phyloP scores from a whole-genome alignment of 1,139 yeast species.

The Sugiyamaella grinbergsii region DNA sequence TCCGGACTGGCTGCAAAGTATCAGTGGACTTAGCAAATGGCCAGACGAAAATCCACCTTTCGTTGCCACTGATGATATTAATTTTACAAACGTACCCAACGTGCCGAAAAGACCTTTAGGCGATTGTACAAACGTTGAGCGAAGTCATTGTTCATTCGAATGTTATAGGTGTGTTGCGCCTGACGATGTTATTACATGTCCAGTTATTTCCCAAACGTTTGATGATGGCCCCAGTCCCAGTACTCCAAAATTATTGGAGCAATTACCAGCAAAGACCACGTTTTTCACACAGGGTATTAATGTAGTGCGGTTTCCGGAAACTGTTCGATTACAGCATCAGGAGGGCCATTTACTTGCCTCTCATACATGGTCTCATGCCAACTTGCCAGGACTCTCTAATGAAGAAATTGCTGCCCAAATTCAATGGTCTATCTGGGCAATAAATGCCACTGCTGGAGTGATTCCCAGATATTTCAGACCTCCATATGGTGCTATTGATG shows the following conservation, averaged over 20 bases:
- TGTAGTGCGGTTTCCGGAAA: conserved; percentile 72
- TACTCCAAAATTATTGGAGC: conserved; percentile 60
- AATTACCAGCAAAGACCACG: conserved; percentile 60
- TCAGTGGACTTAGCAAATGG: conserved; percentile 77
- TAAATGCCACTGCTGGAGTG: conserved; percentile 90
- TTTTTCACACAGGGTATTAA: conserved; percentile 86
- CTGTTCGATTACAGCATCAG: conserved; percentile 57
- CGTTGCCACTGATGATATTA: conserved; percentile 72
- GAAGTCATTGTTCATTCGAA: conserved; percentile 76
- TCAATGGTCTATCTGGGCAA: conserved; percentile 97
- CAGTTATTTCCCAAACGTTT: conserved; percentile 74
- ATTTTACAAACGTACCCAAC: conserved; percentile 54
- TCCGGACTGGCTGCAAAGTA: conserved; percentile 75
- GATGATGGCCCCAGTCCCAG: conserved; percentile 92
- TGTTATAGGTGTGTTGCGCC: conserved; percentile 76
- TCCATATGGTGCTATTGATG: conserved; percentile 93
- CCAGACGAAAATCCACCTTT: conserved; percentile 87
- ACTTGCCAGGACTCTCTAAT: conserved; percentile 72
- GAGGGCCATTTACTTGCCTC: conserved; percentile 81
- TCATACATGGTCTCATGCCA: conserved; percentile 93
- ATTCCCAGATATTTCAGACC: conserved; percentile 95
- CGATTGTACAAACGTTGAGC: conserved; percentile 53
- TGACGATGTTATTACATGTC: conserved; percentile 79
- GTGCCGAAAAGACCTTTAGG: conserved; percentile 59
- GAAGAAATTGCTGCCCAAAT: conserved; percentile 85